Evolutionary conservation across 1,284 basidiomycete genomes (phyloP).

Genomic region (Tausonia pullulans): DNA sequence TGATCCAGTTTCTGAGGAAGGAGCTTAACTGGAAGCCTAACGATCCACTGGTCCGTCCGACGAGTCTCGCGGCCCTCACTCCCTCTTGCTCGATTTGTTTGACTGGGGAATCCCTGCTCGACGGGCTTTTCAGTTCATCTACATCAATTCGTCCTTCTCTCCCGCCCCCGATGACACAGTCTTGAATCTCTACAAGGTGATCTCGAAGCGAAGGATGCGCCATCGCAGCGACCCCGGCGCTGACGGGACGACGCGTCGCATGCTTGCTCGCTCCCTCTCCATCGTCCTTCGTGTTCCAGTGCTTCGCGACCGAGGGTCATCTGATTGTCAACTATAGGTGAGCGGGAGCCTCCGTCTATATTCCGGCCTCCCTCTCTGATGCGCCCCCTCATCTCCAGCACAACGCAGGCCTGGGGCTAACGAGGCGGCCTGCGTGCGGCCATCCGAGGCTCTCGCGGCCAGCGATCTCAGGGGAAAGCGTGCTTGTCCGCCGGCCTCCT

Average conservation of each 20-base stretch:
- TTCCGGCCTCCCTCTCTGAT: neutral
- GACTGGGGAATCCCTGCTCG: neutral
- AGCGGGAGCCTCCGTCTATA: constrained; percentile 19
- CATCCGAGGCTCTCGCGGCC: too few species aligned
- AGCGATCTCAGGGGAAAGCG: too few species aligned
- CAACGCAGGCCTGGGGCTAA: constrained; percentile 23
- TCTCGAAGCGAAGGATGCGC: neutral
- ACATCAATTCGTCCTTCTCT: constrained; percentile 95
- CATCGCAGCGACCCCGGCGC: neutral
- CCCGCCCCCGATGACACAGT: constrained; percentile 89
- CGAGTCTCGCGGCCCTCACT: neutral
- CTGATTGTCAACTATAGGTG: constrained; percentile 94
- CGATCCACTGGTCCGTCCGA: constrained; percentile 65
- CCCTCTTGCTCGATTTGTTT: neutral
- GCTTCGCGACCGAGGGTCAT: constrained; percentile 83
- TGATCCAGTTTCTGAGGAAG: constrained; percentile 83
- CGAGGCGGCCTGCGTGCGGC: too few species aligned
- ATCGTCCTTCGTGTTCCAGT: constrained; percentile 40
- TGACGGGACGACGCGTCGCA: neutral
- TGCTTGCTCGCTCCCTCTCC: neutral
- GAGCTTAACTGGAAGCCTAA: constrained; percentile 79
- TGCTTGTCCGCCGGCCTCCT: too few species aligned
- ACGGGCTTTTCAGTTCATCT: constrained; percentile 61
- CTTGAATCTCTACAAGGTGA: constrained; percentile 62
- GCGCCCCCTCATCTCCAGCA: constrained; percentile 9